Evolutionary conservation across 176 grass and related monocot species (phyloP), one percentile per base, ranked within the genome.

Genomic region (Oryza australiensis): DNA sequence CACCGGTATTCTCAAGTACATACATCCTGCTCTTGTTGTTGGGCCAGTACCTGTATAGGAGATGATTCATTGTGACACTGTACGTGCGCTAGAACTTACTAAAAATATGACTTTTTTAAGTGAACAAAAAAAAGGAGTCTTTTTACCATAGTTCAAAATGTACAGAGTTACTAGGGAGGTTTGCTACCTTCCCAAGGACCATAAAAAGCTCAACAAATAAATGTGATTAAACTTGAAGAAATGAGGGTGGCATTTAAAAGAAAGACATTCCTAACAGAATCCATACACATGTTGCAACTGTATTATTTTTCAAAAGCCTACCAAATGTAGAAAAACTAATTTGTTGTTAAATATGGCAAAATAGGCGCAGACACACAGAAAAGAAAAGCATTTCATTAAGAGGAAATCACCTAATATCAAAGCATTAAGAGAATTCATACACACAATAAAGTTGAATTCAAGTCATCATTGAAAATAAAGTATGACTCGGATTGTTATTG

Each of bases 1-100:
- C 57, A 88, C 96, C 96, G 7, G 96, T 94, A 83, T 95, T 99
- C 83, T 95, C 96, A 69, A 99, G 93, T 71, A 99, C 84, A 80
- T 99, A 99, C 96, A 99, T 99, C 83, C 91, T 99, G 83, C 96
- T 94, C 73, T 90, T 93, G 70, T 99, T 99, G 66, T 99, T 99
- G 12, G 93, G 93, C 96, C 93, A 99, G 74, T 91, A 99, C 73
- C 96, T 99, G 82, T 27, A 82, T 35, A 49, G 46, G 32, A 76
- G 23, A 76, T 73, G 13, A 60, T 75, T 66, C 18, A 69, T 45
- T 55, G 43, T 84, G 73, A 90, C 45, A 82, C 14, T 73, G 9
- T 70, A 62, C 81, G 80, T 45, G 67, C 46, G 42, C 41, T 72
- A 82, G 55, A 75, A 8, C 41, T 30, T 76, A 67, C 10, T 62